Percentiles rank a stretch among this genome's conserved stretches.
phyloP scores from a whole-genome alignment of 2,329 filamentous ascomycete species.

The Fusarium multiceps region DNA sequence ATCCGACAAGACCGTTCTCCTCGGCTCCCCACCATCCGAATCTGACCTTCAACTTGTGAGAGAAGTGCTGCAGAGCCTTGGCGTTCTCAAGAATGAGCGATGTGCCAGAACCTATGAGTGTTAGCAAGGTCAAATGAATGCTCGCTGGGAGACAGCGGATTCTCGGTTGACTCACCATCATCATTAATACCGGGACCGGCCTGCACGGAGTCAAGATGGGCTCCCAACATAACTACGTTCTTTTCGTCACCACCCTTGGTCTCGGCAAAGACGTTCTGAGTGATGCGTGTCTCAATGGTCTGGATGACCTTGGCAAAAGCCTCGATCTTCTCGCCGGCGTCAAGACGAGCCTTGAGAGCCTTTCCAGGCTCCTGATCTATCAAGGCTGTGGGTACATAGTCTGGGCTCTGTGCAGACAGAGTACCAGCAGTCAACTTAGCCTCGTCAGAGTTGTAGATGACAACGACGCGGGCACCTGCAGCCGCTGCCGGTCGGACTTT shows the following conservation, averaged over 20 bases:
- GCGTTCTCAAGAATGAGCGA: constrained; percentile 56
- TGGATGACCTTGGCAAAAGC: constrained; percentile 52
- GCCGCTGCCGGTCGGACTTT: accelerated
- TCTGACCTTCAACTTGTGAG: constrained; percentile 52
- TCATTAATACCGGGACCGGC: constrained; percentile 60
- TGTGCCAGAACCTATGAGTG: constrained; percentile 50
- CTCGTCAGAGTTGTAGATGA: constrained; percentile 48
- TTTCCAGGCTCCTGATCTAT: constrained; percentile 48
- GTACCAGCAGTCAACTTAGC: constrained; percentile 48
- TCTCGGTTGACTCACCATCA: constrained; percentile 44
- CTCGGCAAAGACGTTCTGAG: constrained; percentile 59
- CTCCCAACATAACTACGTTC: constrained; percentile 57
- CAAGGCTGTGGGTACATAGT: constrained; percentile 46
- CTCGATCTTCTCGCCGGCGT: constrained; percentile 49
- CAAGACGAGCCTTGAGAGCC: constrained; percentile 47
- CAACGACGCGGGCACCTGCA: constrained; percentile 47
- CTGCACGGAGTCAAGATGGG: constrained; percentile 58
- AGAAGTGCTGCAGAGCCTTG: constrained; percentile 52
- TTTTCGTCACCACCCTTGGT: constrained; percentile 57
- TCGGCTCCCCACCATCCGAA: constrained; percentile 61
- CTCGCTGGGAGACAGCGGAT: no score
- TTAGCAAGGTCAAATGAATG: accelerated
- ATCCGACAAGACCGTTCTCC: constrained; percentile 55
- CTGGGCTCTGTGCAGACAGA: constrained; percentile 40
- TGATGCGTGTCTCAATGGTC: constrained; percentile 53